Evolutionary conservation across 768 basidiomycete genomes (phyloP), one percentile per base, ranked within the genome.

Genomic region (Boletus rubescentipes): DNA sequence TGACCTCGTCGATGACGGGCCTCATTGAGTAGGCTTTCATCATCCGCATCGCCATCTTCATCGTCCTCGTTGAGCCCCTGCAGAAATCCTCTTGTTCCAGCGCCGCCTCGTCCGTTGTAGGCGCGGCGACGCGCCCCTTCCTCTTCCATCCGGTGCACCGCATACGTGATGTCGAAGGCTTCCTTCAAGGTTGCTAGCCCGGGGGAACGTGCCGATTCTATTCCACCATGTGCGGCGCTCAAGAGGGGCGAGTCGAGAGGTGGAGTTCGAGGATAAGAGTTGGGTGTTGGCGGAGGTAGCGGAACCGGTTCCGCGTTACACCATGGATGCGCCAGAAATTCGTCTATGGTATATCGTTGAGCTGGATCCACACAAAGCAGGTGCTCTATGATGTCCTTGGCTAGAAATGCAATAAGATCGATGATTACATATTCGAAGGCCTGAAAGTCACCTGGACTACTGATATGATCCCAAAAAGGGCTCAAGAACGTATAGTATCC

Each of bases 401-500:
- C 94, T 93, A 65, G 14, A 52, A 47, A 41, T 40, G 46, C 47
- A 50, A 54, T 64, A 29, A 63, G 52, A 60, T 47, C 32, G 32
- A 21, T 5, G n/a, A 35, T 23, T n/a, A 31, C 29, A 41, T n/a
- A 21, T 40, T 10, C n/a, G 36, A 42, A 38, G 46, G 44, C 20
- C 44, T 9, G 15, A 18, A 35, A 32, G 78, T 36, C 61, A 94
- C 93, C 91, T 53, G 85, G 81, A 55, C 76, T 67, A 56, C 87
- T 91, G 59, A 98, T 92, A 60, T 97, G 91, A 64, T 99, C 96
- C 97, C 97, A 99, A 93, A 98, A 99, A 2, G 97, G 97, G 63
- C 92, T 96, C 45, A 99, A 75, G 78, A 99, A 99, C 1, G 97
- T 98, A 71, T 98, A 99, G 68, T 97, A 90, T 6, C 97, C 97